These are phyloP conservation scores for Chaetomiaceae sp. DNA, from an alignment of 2,329 filamentous ascomycete species.

Conservation along the genomic window DNA sequence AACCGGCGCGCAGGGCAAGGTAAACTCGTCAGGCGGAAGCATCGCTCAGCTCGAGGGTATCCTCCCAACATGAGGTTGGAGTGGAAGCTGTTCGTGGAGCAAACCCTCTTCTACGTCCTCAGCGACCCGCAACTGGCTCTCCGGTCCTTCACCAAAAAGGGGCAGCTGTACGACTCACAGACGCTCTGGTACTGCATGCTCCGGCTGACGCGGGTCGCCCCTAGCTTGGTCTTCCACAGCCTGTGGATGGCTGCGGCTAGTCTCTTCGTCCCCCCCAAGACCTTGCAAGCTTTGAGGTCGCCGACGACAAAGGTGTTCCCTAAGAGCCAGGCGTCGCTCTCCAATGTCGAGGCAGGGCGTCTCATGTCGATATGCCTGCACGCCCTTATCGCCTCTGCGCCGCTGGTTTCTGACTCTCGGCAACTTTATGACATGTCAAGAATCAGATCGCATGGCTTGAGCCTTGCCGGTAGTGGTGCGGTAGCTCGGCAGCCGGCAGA, in stretches of 20 bases:
- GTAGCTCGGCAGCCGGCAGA: conserved; percentile 44
- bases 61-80: conserved; percentile 37
- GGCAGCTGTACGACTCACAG: conserved; percentile 54
- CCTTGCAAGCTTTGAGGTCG: conserved; percentile 39
- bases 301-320: conserved; percentile 37
- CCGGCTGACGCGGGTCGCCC: conserved; percentile 52
- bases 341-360: conserved; percentile 47
- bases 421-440: conserved; percentile 57
- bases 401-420: conserved; percentile 44
- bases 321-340: conserved; percentile 35
- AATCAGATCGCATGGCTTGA: conserved; percentile 51
- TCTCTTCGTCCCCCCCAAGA: conserved; percentile 53
- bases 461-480: conserved; percentile 43
- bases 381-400: conserved; percentile 56
- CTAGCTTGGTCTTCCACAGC: conserved; percentile 58
- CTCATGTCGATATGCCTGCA: conserved; percentile 59
- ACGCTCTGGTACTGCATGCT: conserved; percentile 61
- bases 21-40: conserved; percentile 35
- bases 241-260: conserved; percentile 58
- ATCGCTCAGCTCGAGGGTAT: conserved; percentile 26
- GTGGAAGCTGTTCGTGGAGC: conserved; percentile 60
- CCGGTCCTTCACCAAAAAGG: conserved; percentile 52
- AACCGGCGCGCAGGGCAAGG: conserved; percentile 27
- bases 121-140: conserved; percentile 53
- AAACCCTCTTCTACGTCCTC: conserved; percentile 60